These are phyloP conservation scores for Macrotyloma uniflorum DNA, from an alignment of 306 rosid genomes.

Conservation along the genomic window DNA sequence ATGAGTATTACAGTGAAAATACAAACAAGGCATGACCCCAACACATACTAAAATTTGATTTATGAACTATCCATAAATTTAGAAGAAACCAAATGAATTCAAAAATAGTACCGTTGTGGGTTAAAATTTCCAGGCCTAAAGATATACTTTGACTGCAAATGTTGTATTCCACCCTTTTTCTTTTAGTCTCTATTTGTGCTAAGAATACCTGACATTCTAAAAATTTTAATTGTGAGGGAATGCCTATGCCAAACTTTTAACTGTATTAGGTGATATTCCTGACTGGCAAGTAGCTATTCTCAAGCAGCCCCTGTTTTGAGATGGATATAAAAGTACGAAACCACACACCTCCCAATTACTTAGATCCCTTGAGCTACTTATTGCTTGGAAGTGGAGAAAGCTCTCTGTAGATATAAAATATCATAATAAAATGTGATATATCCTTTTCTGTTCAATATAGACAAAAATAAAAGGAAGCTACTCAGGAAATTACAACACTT, in stretches of 20 bases:
- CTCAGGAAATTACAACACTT: not conserved
- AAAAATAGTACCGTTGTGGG: too few species aligned
- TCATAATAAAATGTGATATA: not conserved
- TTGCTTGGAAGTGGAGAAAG: not conserved
- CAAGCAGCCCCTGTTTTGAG: not conserved
- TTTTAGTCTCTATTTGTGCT: not conserved
- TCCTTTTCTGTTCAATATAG: not conserved
- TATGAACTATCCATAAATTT: constrained; percentile 3
- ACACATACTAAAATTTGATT: too few species aligned
- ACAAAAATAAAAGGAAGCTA: not conserved
- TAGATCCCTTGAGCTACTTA: not conserved
- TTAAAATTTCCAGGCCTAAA: too few species aligned
- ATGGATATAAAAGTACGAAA: not conserved
- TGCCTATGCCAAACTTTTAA: not conserved
- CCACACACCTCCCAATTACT: not conserved
- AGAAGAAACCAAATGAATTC: not conserved
- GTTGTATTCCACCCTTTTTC: not conserved
- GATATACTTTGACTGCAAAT: not conserved
- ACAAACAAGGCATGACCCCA: too few species aligned
- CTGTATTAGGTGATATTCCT: not conserved
- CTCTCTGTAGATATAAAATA: not conserved
- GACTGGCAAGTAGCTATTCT: too few species aligned
- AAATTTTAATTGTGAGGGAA: not conserved
- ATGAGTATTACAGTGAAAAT: too few species aligned
- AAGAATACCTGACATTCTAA: not conserved